Percentiles rank a stretch among this genome's conserved stretches.
These are phyloP conservation scores for Ustilago cynodontis DNA, from an alignment of 1,284 basidiomycete genomes.

Conservation along the genomic window DNA sequence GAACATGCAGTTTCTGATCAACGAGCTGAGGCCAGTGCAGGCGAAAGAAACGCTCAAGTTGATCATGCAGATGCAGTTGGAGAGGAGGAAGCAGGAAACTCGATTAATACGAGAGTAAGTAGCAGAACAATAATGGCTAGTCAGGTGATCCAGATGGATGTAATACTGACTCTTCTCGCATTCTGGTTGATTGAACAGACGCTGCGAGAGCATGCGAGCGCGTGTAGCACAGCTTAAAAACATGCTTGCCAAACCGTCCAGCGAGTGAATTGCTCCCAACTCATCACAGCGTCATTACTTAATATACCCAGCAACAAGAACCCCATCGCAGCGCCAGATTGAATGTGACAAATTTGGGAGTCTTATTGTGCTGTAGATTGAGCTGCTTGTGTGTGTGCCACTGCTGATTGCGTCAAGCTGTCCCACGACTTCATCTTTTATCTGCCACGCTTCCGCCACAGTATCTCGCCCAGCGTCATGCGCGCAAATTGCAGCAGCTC, in stretches of 20 bases:
- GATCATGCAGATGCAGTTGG: slow-evolving; percentile 58
- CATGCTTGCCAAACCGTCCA: slow-evolving; percentile 25
- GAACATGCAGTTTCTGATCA: slow-evolving; percentile 67
- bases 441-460: not conserved
- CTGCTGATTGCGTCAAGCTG: not conserved
- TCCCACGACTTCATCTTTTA: not conserved
- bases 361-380: not conserved
- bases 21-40: slow-evolving; percentile 65
- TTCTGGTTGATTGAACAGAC: slow-evolving; percentile 3
- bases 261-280: not conserved
- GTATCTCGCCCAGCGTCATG: not conserved
- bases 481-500: not conserved
- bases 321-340: not conserved
- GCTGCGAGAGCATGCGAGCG: slow-evolving; percentile 37
- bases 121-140: not conserved
- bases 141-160: not conserved
- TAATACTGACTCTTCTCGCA: not conserved
- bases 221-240: slow-evolving; percentile 30
- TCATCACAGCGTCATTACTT: not conserved
- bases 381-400: not conserved
- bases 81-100: slow-evolving; percentile 55
- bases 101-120: slow-evolving; percentile 51
- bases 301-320: not conserved
- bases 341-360: not conserved
- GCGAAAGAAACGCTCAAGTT: slow-evolving; percentile 58